Evolutionary conservation across 2,329 filamentous ascomycete species (phyloP).

Genomic region (Cephalotrichum gorgonifer): DNA sequence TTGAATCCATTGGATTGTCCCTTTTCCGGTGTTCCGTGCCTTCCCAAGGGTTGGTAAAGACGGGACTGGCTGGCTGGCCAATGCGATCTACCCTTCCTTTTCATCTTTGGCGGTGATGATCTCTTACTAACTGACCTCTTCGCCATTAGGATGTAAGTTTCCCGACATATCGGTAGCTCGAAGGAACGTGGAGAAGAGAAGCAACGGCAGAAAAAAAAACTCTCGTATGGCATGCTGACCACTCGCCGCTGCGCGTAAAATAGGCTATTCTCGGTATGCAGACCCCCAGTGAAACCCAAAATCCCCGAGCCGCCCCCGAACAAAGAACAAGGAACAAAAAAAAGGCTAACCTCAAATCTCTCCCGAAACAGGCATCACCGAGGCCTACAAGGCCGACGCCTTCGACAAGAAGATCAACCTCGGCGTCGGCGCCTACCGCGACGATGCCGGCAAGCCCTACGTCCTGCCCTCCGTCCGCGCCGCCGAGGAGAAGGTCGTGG

Average conservation of each 20-base stretch:
- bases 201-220: conserved; percentile 8
- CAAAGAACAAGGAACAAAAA: no score
- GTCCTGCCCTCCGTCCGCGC: conserved; percentile 87
- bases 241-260: conserved; percentile 1
- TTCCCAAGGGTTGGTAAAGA: background rate
- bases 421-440: conserved; percentile 95
- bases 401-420: conserved; percentile 97
- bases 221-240: background rate
- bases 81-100: background rate
- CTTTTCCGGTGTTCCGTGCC: background rate
- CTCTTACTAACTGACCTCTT: background rate
- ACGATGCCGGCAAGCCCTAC: conserved; percentile 95
- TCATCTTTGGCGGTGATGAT: background rate
- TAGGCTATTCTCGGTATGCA: conserved; percentile 67
- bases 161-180: background rate
- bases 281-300: conserved; percentile 6
- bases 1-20: background rate
- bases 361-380: conserved; percentile 62
- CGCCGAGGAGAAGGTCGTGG: conserved; percentile 79
- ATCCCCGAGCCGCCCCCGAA: background rate
- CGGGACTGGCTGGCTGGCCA: no score
- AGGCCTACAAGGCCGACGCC: conserved; percentile 96
- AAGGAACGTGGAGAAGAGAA: background rate
- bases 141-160: conserved; percentile 6
- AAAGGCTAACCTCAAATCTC: conserved; percentile 13